A percentile compares a stretch with the other conserved stretches of the same genome.
These are phyloP conservation scores for Dioscorea cayenensis DNA, from an alignment of 116 monocot genomes.

Conservation along the genomic window DNA sequence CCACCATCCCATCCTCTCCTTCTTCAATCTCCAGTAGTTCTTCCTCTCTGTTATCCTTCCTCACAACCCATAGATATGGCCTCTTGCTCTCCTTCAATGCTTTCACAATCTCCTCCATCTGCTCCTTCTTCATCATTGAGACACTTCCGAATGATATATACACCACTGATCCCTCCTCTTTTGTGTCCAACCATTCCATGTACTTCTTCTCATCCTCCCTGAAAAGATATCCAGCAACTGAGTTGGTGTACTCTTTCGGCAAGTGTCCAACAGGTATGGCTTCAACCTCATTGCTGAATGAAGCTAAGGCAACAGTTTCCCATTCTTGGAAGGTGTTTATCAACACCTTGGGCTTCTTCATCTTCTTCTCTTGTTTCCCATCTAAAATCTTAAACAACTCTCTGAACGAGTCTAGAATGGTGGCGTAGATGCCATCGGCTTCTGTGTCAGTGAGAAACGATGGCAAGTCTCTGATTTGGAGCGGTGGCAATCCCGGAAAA, in stretches of 20 bases:
- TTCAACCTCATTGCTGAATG: not conserved
- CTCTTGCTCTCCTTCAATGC: constrained; percentile 1
- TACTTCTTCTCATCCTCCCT: constrained; percentile 4
- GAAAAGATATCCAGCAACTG: not conserved
- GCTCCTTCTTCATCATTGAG: not conserved
- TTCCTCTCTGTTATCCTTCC: constrained; percentile 6
- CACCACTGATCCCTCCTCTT: constrained; percentile 2
- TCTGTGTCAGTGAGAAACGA: constrained; percentile 6
- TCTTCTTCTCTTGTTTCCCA: not conserved
- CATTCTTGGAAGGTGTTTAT: constrained; percentile 52
- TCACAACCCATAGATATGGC: constrained; percentile 8
- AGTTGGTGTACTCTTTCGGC: not conserved
- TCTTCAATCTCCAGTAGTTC: not conserved
- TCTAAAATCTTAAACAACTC: not conserved
- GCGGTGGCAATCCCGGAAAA: constrained; percentile 21
- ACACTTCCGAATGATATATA: constrained; percentile 8
- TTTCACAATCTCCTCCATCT: constrained; percentile 2
- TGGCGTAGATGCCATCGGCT: not conserved
- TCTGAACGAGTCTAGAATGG: not conserved
- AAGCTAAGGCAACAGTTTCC: constrained; percentile 21
- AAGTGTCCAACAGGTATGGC: constrained; percentile 30
- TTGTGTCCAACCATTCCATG: constrained; percentile 12
- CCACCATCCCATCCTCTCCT: constrained; percentile 7
- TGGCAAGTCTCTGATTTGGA: constrained; percentile 17
- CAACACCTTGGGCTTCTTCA: constrained; percentile 22